Evolutionary conservation across 164 flowering plant genomes (phyloP).

Genomic region (Brasenia schreberi): DNA sequence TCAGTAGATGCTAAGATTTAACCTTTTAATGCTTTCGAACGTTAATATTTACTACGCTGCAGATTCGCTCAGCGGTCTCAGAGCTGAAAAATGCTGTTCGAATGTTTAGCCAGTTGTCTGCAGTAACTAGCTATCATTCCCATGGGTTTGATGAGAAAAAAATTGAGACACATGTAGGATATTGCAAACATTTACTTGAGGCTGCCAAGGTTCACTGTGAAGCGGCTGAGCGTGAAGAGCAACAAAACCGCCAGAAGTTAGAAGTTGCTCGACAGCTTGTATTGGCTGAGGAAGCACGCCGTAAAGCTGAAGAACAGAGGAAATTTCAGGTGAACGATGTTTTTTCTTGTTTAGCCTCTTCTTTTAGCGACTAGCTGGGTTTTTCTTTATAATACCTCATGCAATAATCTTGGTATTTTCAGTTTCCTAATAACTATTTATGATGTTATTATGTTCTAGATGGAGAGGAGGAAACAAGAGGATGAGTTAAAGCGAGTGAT

Average conservation of each 20-base stretch:
- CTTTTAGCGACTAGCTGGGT: background rate
- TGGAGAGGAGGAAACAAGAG: slow-evolving; percentile 89
- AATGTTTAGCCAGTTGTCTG: slow-evolving; percentile 73
- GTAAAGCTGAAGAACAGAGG: slow-evolving; percentile 86
- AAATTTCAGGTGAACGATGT: slow-evolving; percentile 50
- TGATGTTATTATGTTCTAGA: slow-evolving; percentile 20
- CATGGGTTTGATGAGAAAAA: slow-evolving; percentile 98
- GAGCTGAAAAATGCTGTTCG: slow-evolving; percentile 93
- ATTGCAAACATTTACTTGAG: slow-evolving; percentile 84
- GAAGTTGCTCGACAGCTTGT: slow-evolving; percentile 80
- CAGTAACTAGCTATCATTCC: slow-evolving; percentile 63
- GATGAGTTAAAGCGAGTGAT: slow-evolving; percentile 71
- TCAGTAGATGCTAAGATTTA: no score
- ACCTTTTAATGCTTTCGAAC: background rate
- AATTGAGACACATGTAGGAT: slow-evolving; percentile 88
- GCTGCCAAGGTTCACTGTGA: slow-evolving; percentile 90
- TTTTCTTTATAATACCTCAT: background rate
- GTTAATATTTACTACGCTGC: background rate
- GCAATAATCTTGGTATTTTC: background rate
- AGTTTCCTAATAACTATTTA: no score
- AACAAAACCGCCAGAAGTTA: slow-evolving; percentile 59
- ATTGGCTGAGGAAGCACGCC: slow-evolving; percentile 87
- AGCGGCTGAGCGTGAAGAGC: slow-evolving; percentile 90
- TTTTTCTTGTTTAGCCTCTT: background rate
- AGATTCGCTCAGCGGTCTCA: slow-evolving; percentile 82